phyloP scores from a whole-genome alignment of 345 rosid species.

The Hirschfeldia incana region DNA sequence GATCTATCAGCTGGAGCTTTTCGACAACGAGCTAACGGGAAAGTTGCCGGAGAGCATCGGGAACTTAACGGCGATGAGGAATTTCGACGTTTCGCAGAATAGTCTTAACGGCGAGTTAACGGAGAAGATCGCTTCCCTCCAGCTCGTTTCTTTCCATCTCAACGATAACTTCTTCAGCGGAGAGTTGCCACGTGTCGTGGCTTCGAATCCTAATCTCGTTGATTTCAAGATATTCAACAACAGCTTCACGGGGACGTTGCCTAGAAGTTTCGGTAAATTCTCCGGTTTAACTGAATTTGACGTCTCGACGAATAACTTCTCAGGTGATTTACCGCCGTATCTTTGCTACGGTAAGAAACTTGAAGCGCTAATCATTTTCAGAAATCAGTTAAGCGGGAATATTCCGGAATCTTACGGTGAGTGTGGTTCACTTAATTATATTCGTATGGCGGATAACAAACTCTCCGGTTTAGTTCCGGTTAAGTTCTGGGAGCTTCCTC shows the following conservation, averaged over 20 bases:
- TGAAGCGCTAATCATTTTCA: conserved; percentile 41
- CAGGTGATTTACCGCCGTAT: conserved; percentile 58
- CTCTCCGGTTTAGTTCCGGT: conserved; percentile 53
- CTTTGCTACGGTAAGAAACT: conserved; percentile 56
- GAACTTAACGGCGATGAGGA: conserved; percentile 44
- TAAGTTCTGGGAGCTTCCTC: conserved; percentile 56
- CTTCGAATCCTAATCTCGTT: conserved; percentile 49
- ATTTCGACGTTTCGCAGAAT: conserved; percentile 69
- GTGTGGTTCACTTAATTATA: conserved; percentile 50
- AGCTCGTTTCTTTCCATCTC: conserved; percentile 47
- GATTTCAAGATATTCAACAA: conserved; percentile 69
- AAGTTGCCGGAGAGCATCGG: conserved; percentile 57
- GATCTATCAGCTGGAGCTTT: conserved; percentile 52
- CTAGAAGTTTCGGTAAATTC: conserved; percentile 53
- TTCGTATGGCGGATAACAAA: conserved; percentile 52
- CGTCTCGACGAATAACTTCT: conserved; percentile 57
- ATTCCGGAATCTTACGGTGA: conserved; percentile 55
- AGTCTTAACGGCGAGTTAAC: conserved; percentile 56
- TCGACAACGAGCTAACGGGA: conserved; percentile 44
- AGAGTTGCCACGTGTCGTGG: conserved; percentile 50
- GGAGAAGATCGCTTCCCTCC: conserved; percentile 48
- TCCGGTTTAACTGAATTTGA: conserved; percentile 56
- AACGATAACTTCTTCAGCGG: conserved; percentile 65
- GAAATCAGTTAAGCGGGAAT: conserved; percentile 54
- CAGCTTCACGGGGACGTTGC: conserved; percentile 65